Percentiles rank a stretch among this genome's conserved stretches.
Conservation (phyloP, 2,329 filamentous ascomycete species). For the Sphaerostilbella broomeana region DNA sequence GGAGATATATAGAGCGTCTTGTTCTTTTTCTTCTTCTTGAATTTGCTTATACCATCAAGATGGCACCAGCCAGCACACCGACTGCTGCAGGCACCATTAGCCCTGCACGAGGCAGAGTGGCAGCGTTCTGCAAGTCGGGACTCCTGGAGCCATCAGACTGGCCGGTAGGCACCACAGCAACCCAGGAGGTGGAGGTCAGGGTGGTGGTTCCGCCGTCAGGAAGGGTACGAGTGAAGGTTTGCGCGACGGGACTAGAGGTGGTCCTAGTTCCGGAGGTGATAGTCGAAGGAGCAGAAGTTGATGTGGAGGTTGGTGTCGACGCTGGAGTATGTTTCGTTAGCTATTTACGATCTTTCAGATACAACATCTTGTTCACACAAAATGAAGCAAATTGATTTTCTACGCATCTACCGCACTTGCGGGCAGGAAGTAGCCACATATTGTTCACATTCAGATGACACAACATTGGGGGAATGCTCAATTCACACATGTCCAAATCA, state of each 20-base stretch:
- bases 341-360: background rate
- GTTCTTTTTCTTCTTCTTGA: background rate
- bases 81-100: conserved; percentile 22
- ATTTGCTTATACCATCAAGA: conserved; percentile 22
- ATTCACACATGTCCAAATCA: conserved; percentile 8
- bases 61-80: conserved; percentile 23
- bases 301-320: conserved; percentile 5
- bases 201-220: conserved; percentile 38
- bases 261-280: conserved; percentile 29
- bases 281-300: conserved; percentile 22
- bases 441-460: conserved; percentile 1
- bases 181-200: conserved; percentile 44
- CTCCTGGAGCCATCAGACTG: conserved; percentile 22
- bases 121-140: conserved; percentile 34
- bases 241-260: conserved; percentile 31
- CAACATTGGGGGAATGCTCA: background rate
- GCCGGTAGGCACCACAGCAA: conserved; percentile 35
- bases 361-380: conserved; percentile 11
- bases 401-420: conserved; percentile 20
- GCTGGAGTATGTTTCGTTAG: conserved; percentile 1
- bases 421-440: too few relatives aligned
- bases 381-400: conserved; percentile 3
- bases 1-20: background rate
- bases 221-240: conserved; percentile 41
- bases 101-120: conserved; percentile 19